Evolutionary conservation across 176 grass and related monocot genomes (phyloP).

Genomic region (Themeda triandra): DNA sequence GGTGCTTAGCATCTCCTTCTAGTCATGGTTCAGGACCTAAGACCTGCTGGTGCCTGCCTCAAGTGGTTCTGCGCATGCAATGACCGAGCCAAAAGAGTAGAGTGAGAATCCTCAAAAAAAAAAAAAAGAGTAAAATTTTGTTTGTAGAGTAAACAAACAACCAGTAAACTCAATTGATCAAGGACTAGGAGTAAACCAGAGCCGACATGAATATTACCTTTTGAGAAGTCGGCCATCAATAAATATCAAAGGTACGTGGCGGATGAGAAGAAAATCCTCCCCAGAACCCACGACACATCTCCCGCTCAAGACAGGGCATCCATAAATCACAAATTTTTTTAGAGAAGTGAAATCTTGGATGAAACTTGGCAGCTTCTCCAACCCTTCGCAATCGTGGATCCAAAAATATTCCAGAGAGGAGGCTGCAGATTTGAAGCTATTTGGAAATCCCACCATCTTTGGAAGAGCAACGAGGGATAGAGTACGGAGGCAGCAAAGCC

Average conservation of each 20-base stretch:
- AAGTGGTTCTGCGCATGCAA: too few species aligned
- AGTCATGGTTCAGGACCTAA: too few species aligned
- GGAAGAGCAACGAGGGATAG: background rate
- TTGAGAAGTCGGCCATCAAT: rapidly evolving
- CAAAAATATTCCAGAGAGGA: background rate
- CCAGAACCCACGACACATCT: background rate
- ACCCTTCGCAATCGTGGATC: background rate
- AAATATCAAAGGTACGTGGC: too few species aligned
- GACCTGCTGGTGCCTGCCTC: too few species aligned
- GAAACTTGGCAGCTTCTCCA: background rate
- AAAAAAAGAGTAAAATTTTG: too few species aligned
- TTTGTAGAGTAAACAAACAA: too few species aligned
- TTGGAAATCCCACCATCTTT: background rate
- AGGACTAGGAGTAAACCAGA: too few species aligned
- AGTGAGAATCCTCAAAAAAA: too few species aligned
- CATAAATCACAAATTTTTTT: background rate
- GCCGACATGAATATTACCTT: too few species aligned
- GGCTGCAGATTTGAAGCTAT: background rate
- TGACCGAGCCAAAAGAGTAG: too few species aligned
- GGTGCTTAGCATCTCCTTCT: too few species aligned
- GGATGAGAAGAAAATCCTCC: background rate
- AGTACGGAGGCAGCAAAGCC: background rate
- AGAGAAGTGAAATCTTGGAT: background rate
- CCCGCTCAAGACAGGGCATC: background rate
- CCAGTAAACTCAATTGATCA: too few species aligned